A percentile compares a stretch with the other conserved stretches of the same genome.
Evolutionary conservation across 495 filamentous ascomycete species (phyloP).

Genomic region (Echria macrotheca): DNA sequence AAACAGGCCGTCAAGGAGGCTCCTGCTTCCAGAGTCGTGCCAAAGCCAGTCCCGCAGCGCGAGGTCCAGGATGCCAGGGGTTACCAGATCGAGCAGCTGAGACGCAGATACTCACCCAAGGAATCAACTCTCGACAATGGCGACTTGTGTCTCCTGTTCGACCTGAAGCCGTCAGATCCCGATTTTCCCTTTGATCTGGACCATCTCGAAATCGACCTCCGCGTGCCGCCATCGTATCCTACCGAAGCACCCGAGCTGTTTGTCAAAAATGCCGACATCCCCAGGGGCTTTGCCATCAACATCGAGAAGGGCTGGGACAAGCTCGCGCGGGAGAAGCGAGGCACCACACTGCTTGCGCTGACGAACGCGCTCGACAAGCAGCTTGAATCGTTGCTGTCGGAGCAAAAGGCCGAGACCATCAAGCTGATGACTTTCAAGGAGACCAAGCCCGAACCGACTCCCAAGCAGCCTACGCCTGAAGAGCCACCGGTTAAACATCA

Average conservation of each 20-base stretch:
- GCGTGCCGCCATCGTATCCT: conserved; percentile 62
- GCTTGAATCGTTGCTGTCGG: conserved; percentile 65
- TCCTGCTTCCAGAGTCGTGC: conserved; percentile 45
- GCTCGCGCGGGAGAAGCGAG: conserved; percentile 52
- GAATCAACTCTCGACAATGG: conserved; percentile 50
- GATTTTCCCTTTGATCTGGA: conserved; percentile 80
- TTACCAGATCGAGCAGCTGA: conserved; percentile 73
- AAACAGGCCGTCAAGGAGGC: conserved; percentile 21
- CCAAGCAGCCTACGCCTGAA: conserved; percentile 39
- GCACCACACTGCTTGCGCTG: conserved; percentile 59
- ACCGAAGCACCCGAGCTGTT: conserved; percentile 49
- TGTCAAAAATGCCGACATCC: conserved; percentile 73
- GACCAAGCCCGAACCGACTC: conserved; percentile 17
- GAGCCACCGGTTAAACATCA: conserved; percentile 22
- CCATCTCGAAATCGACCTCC: conserved; percentile 64
- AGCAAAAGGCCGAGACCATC: conserved; percentile 70
- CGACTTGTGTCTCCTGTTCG: conserved; percentile 54
- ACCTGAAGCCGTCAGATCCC: conserved; percentile 72
- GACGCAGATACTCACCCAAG: conserved; percentile 61
- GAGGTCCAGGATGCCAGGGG: conserved; percentile 64
- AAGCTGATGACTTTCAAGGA: conserved; percentile 68
- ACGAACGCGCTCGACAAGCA: conserved; percentile 69
- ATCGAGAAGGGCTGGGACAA: conserved; percentile 72
- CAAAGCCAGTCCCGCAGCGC: conserved; percentile 59
- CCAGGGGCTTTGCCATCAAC: conserved; percentile 73